A percentile compares a stretch with the other conserved stretches of the same genome.
phyloP scores from a whole-genome alignment of 1,284 basidiomycete species.

The Naganishia cerealis region DNA sequence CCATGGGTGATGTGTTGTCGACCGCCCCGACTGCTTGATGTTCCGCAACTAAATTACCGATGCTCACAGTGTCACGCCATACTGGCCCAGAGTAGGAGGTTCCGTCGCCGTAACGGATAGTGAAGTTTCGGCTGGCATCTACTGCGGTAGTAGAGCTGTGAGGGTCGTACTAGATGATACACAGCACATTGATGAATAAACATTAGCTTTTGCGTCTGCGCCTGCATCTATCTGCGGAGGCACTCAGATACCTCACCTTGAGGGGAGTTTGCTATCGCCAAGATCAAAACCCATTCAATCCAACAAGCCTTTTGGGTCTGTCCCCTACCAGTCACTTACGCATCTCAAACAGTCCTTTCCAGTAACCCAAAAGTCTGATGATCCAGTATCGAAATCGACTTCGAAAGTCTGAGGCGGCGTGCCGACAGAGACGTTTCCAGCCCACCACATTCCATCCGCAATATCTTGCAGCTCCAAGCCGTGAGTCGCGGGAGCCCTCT shows the following conservation, averaged over 20 bases:
- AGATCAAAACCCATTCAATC: not conserved
- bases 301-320: too few species aligned
- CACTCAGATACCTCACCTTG: slow-evolving; percentile 8
- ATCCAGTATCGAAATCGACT: slow-evolving; percentile 25
- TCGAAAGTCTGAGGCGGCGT: not conserved
- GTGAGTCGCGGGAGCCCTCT: not conserved
- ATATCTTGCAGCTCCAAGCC: not conserved
- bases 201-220: not conserved
- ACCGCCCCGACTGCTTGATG: slow-evolving; percentile 21
- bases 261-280: not conserved
- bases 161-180: slow-evolving; percentile 7
- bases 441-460: slow-evolving; percentile 13
- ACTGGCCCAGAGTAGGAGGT: slow-evolving; percentile 12
- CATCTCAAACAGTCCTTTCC: slow-evolving; percentile 11
- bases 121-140: not conserved
- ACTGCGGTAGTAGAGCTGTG: slow-evolving; percentile 16
- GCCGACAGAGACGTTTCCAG: slow-evolving; percentile 5
- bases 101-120: slow-evolving; percentile 19
- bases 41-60: slow-evolving; percentile 15
- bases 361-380: slow-evolving; percentile 25
- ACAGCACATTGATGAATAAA: not conserved
- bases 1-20: not conserved
- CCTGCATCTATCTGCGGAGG: not conserved
- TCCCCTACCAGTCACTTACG: not conserved
- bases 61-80: slow-evolving; percentile 16